These are phyloP conservation scores for Verticillium longisporum DNA, from an alignment of 2,329 filamentous ascomycete species.

Conservation along the genomic window DNA sequence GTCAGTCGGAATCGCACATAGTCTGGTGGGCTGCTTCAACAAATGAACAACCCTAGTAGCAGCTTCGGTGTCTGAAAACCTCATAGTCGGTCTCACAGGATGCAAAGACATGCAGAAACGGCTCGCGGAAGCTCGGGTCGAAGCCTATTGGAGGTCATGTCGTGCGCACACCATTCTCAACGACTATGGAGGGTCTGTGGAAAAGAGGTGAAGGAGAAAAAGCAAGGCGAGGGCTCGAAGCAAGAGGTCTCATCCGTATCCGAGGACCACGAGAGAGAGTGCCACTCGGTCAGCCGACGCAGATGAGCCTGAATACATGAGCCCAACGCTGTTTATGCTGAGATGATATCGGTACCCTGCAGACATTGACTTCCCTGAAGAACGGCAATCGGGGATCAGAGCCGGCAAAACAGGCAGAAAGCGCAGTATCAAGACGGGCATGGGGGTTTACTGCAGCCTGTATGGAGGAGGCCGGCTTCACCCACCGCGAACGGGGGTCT, in stretches of 20 bases:
- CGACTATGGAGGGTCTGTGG: background rate
- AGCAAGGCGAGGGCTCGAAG: background rate
- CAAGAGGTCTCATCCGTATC: background rate
- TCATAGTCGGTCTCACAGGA: background rate
- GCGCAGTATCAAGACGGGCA: background rate
- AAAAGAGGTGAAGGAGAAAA: background rate
- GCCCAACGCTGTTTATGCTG: background rate
- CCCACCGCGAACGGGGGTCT: background rate
- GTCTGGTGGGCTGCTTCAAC: background rate
- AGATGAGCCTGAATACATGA: background rate
- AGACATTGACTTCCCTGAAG: background rate
- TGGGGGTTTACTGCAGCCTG: background rate
- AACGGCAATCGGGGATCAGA: background rate
- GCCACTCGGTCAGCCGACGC: background rate
- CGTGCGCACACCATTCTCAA: background rate
- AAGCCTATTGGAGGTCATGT: constrained; percentile 1
- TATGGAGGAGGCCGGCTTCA: background rate
- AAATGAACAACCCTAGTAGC: background rate
- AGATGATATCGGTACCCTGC: background rate
- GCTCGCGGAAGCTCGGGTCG: constrained; percentile 1
- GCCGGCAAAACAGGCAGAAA: background rate
- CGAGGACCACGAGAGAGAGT: background rate
- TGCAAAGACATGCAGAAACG: background rate
- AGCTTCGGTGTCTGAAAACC: background rate
- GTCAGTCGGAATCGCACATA: too few species aligned